phyloP scores from a whole-genome alignment of 768 basidiomycete species.

The Termitomyces sp. region DNA sequence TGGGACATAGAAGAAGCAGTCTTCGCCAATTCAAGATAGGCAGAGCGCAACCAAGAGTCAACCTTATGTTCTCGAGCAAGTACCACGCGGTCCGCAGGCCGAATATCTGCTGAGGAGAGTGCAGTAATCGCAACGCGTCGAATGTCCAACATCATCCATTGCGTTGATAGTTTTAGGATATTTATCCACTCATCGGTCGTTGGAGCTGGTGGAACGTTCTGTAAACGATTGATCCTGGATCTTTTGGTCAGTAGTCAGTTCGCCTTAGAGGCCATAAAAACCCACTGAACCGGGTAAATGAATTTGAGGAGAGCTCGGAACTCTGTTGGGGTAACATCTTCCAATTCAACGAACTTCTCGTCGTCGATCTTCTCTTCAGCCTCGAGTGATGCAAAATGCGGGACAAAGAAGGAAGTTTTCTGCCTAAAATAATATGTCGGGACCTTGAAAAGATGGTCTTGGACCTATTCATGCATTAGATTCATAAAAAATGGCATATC shows the following conservation, averaged over 20 bases:
- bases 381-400: background rate
- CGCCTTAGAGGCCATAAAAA: background rate
- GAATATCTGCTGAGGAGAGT: background rate
- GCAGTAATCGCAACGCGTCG: background rate
- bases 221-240: background rate
- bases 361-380: background rate
- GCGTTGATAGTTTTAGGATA: background rate
- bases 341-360: background rate
- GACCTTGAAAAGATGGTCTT: background rate
- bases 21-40: background rate
- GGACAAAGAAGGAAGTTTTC: background rate
- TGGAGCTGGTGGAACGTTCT: background rate
- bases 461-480: background rate
- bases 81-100: background rate
- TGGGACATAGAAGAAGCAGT: background rate
- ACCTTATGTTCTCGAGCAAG: background rate
- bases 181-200: background rate
- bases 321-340: background rate
- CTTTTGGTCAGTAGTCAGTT: background rate
- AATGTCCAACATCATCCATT: background rate
- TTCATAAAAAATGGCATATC: no score
- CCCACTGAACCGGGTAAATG: background rate
- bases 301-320: background rate
- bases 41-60: background rate
- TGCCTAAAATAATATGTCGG: background rate